phyloP scores from a whole-genome alignment of 257 asterid genomes.

The Solanum virginianum region DNA sequence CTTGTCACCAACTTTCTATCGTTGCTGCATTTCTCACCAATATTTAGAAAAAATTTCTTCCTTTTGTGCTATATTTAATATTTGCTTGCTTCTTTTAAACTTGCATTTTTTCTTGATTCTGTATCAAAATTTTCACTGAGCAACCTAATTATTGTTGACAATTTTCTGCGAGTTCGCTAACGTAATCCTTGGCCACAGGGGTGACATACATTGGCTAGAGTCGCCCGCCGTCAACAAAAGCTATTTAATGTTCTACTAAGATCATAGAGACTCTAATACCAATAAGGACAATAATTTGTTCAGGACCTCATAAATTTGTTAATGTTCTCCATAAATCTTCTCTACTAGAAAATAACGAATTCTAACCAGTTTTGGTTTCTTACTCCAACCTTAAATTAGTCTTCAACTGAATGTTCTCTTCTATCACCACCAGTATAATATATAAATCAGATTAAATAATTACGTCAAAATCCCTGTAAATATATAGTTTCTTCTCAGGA shows the following conservation, averaged over 20 bases:
- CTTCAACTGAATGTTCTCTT: neutral
- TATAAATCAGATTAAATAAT: neutral
- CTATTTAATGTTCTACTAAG: neutral
- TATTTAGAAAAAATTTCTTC: too few relatives aligned
- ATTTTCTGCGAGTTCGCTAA: neutral
- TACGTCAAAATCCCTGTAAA: neutral
- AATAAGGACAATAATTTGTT: neutral
- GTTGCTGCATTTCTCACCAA: too few relatives aligned
- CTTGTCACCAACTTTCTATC: neutral
- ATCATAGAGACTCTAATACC: neutral
- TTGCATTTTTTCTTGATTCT: too few relatives aligned
- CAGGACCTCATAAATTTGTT: neutral
- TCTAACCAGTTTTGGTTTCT: neutral
- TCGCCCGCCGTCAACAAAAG: too few relatives aligned
- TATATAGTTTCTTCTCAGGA: neutral
- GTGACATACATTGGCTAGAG: neutral
- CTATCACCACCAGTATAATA: neutral
- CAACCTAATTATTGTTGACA: neutral
- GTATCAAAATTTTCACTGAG: neutral
- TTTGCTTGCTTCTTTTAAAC: too few relatives aligned
- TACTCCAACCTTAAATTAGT: neutral
- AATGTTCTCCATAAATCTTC: neutral
- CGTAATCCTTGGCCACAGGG: neutral
- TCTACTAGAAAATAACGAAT: neutral
- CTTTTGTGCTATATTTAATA: too few relatives aligned